Conservation (phyloP, 2,329 filamentous ascomycete genomes). For the Penicillium sp. region DNA sequence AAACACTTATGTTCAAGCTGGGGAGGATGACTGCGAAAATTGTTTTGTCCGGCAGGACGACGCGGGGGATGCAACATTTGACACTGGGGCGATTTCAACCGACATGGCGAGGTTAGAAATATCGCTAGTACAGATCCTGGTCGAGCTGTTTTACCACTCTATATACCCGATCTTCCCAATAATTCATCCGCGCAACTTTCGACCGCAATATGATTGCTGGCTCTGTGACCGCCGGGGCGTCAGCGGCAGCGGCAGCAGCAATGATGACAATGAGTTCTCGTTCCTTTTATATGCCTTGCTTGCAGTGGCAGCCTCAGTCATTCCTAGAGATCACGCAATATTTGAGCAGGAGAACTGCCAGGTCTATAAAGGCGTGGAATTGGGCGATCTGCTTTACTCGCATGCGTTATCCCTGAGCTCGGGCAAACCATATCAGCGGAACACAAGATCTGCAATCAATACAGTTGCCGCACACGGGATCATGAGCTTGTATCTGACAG, state of each 20-base stretch:
- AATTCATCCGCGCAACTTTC: neutral
- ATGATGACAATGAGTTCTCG: conserved; percentile 5
- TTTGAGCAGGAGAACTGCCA: neutral
- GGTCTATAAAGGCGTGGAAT: neutral
- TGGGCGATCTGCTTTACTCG: conserved; percentile 2
- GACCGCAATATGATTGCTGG: conserved; percentile 8
- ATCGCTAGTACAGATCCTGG: neutral
- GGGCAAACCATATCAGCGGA: neutral
- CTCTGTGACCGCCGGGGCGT: neutral
- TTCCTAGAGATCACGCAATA: conserved; percentile 3
- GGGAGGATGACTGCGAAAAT: neutral
- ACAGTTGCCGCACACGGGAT: conserved; percentile 8
- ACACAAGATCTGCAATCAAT: conserved; percentile 8
- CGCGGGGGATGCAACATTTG: neutral
- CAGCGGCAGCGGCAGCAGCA: neutral
- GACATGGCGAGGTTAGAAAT: conserved; percentile 1
- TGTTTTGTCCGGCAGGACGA: neutral
- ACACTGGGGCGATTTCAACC: neutral
- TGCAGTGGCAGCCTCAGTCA: conserved; percentile 10
- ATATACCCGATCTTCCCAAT: conserved; percentile 14
- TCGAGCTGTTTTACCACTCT: conserved; percentile 9
- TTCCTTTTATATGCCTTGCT: conserved; percentile 14
- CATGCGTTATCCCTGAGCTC: neutral
- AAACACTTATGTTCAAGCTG: neutral
- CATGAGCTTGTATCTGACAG: conserved; percentile 12